Base-by-base conservation (phyloP, 805 yeast species). In the Scheffersomyces lignosus region DNA sequence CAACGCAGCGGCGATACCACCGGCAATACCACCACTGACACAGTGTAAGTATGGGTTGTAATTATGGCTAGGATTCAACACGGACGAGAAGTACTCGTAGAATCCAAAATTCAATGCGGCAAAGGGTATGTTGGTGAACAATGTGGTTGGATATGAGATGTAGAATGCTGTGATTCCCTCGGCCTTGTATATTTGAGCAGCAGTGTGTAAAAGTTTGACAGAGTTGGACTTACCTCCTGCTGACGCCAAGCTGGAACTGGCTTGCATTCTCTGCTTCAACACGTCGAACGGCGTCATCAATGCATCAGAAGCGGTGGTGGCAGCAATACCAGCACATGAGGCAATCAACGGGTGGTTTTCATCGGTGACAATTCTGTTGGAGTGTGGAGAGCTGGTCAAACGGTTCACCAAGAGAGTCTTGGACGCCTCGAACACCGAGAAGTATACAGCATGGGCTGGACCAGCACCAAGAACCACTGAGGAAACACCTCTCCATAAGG, bases 221-320 rank as follows among this genome's bases (percentile, higher is more conserved):
- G 66, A 60, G 42, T 56, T 34, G 5, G 40, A 16, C 12, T 32
- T 13, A 12, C 44, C 20, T 4, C 35, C 22, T 18, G 36, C 38
- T 12, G 31, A 16, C 26, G 30, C 31, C 5, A 18, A 23, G 27
- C 43, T 32, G 10, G 34, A 35, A 10, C 47, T 46, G 8, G 70
- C 64, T 63, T 91, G 99, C 96, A 91, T 89, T 63, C 98, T 76
- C 67, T 91, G 99, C 60, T 91, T 91, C 39, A 93, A 69, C 18
- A 91, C 95, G 56, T 91, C 99, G 54, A 91, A 91, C 20, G 99
- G 99, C 45, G 93, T 91, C 98, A 91, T 91, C 48, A 93, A 71
- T 2, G 96, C 96, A 62, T 91, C 98, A 3, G 91, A 82, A 1
- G 93, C 86, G n/a, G 80, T 79, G 3, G 97, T 91, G 13, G 96